Evolutionary conservation across 108 stramenopile species (phyloP), one percentile per base, ranked within the genome.

Genomic region (Nitzschia inconspicua): DNA sequence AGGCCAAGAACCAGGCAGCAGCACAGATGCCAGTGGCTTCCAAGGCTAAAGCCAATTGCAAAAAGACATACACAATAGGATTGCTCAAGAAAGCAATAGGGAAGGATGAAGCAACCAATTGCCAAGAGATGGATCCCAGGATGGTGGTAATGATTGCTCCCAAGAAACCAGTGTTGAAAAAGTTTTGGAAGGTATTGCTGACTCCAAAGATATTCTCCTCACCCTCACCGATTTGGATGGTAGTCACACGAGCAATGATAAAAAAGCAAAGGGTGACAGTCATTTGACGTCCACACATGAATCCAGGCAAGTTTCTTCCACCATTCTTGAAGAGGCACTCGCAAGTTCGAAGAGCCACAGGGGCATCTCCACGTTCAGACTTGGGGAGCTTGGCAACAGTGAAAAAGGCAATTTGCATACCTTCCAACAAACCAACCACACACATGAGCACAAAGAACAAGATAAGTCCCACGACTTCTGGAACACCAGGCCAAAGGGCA

Each of bases 401-500:
- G 37, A 85, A 89, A 56, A 85, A 76, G 43, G 88, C 83, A 63
- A 89, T 89, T 60, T 89, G 88, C 79, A 88, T 80, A 41, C 72
- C 83, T 64, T 88, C 87, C 23, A 88, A 34, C 57, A 84, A 68
- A 52, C 81, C 83, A 19, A 82, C 82, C 32, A 79, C 47, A 43
- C 69, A 66, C 59, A 84, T 65, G 24, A 88, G 68, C 24, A 79
- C 24, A 47, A 84, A 67, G 62, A 88, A 82, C 18, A 83, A 41
- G 32, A 77, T 30, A 32, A 85, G 39, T 4, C 70, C 62, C 39
- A 70, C 69, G n/a, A 31, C 34, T 31, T 59, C 44, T 40, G 86
- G 86, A 46, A 84, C 52, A 11, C 75, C 75, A 8, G 30, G 41
- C 78, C 78, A 86, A 51, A 78, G 70, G 66, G 79, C 78, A n/a